Evolutionary conservation across 2,329 filamentous ascomycete species (phyloP), one percentile per base, ranked within the genome.

Genomic region (Daldinia sp.): DNA sequence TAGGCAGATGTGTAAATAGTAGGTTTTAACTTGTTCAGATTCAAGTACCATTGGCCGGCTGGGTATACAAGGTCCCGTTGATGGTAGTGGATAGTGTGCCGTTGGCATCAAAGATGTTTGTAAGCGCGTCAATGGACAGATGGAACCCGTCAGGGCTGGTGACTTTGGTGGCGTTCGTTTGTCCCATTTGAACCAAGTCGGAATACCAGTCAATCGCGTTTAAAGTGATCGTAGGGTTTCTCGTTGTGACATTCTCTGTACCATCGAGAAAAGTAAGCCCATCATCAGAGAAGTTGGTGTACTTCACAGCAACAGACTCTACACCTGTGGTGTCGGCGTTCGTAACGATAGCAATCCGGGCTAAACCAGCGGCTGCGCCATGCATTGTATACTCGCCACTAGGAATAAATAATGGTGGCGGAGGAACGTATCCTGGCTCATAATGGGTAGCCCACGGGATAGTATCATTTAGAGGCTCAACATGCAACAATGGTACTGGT

Each of bases 51-150:
- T 79, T 78, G 0, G 64, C 67, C 4, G 79, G 79, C 66, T 81
- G 80, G 3, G 67, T 57, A 64, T 77, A 81, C 23, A 61, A 63
- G 1, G 71, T 64, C 0, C 77, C 78, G 58, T 79, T 74, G 27
- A 80, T 56, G 0, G 69, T 76, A 0, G 77, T 81, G 1, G 68
- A 75, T 55, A 81, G 53, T 0, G 75, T 78, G 1, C 80, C 80
- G 59, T 76, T 80, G 0, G 79, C 77, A 6, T 77, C 61, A 63
- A 81, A 80, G 0, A 77, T 72, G 37, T 81, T 81, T 3, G 58
- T 66, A 66, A 78, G 51, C 1, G 71, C 73, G 70, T 81, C 75
- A 17, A 80, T 79, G 1, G 62, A 58, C 17, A 81, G 51, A 57
- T 79, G 77, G 52, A 81, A 79, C 1, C 79, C 78, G 1, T 68